Evolutionary conservation across 148 eudicot genomes (phyloP).

Genomic region (Beta vulgaris): DNA sequence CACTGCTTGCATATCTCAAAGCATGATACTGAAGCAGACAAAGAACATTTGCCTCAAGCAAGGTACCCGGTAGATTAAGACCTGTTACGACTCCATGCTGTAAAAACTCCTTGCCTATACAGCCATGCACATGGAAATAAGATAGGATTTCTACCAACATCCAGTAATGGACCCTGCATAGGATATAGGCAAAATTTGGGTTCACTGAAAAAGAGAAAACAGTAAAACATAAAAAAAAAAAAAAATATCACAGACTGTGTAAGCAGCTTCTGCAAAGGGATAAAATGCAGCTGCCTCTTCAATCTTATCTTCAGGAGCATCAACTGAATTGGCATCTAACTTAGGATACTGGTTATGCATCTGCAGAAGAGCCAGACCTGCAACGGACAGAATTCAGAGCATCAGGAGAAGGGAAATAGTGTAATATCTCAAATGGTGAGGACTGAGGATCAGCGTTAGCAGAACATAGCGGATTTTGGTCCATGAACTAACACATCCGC

Average conservation of each 20-base stretch:
- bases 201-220: neutral
- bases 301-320: conserved; percentile 54
- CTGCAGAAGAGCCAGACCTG: conserved; percentile 68
- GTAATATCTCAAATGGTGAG: too few species aligned
- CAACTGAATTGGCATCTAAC: conserved; percentile 35
- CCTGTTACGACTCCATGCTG: conserved; percentile 73
- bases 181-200: conserved; percentile 4
- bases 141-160: conserved; percentile 75
- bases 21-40: conserved; percentile 14
- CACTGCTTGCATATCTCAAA: neutral
- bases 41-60: conserved; percentile 31
- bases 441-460: neutral
- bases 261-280: conserved; percentile 84
- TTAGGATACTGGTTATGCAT: conserved; percentile 39
- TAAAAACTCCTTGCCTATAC: conserved; percentile 70
- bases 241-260: conserved; percentile 45
- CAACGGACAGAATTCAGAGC: neutral
- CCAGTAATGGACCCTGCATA: conserved; percentile 73
- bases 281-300: conserved; percentile 52
- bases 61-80: conserved; percentile 34
- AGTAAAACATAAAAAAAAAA: neutral
- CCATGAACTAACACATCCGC: neutral
- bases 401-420: neutral
- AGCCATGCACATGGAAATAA: conserved; percentile 78
- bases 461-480: neutral